Evolutionary conservation across 2,329 filamentous ascomycete genomes (phyloP).

Genomic region (Fusarium begoniae): DNA sequence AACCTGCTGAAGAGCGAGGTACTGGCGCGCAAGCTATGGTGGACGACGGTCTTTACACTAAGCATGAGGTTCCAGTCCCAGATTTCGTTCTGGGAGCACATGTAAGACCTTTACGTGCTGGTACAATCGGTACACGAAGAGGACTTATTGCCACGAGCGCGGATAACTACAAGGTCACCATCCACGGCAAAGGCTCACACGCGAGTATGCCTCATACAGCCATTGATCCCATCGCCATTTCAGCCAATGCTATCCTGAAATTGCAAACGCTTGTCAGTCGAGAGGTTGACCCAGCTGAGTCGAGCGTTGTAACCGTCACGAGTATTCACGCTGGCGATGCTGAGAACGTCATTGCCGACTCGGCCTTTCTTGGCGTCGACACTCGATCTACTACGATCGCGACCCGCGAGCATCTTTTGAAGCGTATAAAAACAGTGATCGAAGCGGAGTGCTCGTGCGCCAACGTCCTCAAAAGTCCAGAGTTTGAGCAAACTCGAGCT

Average conservation of each 20-base stretch:
- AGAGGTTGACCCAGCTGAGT: conserved; percentile 48
- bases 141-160: conserved; percentile 41
- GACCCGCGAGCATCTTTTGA: conserved; percentile 47
- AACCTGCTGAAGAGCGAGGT: conserved; percentile 73
- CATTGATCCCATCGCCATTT: conserved; percentile 10
- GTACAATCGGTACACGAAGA: conserved; percentile 34
- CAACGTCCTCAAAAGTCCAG: conserved; percentile 54
- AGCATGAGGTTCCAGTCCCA: conserved; percentile 40
- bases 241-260: conserved; percentile 5
- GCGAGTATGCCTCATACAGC: conserved; percentile 22
- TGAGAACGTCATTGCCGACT: conserved; percentile 57
- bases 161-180: conserved; percentile 43
- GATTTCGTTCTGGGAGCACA: conserved; percentile 51
- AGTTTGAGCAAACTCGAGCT: conserved; percentile 50
- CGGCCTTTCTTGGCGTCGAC: conserved; percentile 52
- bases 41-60: conserved; percentile 48
- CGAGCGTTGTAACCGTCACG: conserved; percentile 56
- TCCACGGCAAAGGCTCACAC: conserved; percentile 49
- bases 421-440: conserved; percentile 54
- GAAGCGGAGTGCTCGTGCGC: conserved; percentile 62
- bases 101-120: conserved; percentile 46
- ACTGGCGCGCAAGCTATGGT: conserved; percentile 62
- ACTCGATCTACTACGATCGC: conserved; percentile 48
- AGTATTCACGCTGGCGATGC: conserved; percentile 53
- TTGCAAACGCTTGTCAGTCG: conserved; percentile 46